These are phyloP conservation scores for Phytophthora cryptogea DNA, from an alignment of 352 stramenopile species.

Conservation along the genomic window DNA sequence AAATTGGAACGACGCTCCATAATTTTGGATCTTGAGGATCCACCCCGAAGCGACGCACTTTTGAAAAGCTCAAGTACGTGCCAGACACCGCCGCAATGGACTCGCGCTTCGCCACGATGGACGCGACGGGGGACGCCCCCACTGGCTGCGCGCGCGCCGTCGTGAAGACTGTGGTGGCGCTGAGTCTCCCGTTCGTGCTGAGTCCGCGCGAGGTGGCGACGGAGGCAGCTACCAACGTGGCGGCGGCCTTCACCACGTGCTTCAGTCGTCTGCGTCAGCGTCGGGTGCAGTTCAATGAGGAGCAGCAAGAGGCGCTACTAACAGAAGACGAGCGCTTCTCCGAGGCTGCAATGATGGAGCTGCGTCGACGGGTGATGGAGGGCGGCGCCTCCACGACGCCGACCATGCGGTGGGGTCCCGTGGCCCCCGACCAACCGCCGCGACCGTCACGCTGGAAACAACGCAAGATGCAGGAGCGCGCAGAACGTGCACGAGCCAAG, in stretches of 20 bases:
- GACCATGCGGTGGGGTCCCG: constrained; percentile 21
- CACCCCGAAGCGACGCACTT: constrained; percentile 24
- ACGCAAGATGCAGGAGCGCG: constrained; percentile 43
- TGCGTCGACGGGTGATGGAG: constrained; percentile 69
- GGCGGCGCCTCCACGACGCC: constrained; percentile 24
- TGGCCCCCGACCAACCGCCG: constrained; percentile 33
- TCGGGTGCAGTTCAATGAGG: constrained; percentile 68
- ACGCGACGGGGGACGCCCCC: constrained; percentile 11
- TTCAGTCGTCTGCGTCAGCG: constrained; percentile 50
- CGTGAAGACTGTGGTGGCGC: constrained; percentile 29
- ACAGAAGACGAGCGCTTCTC: constrained; percentile 53
- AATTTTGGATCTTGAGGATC: constrained; percentile 21
- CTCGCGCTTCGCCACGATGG: constrained; percentile 44
- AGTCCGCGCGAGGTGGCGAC: constrained; percentile 40
- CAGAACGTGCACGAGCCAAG: constrained; percentile 31
- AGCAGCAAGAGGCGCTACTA: constrained; percentile 71
- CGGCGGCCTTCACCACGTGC: constrained; percentile 39
- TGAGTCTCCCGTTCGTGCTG: constrained; percentile 32
- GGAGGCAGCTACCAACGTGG: constrained; percentile 33
- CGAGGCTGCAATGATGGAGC: constrained; percentile 69
- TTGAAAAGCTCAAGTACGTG: constrained; percentile 15
- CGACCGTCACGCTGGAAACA: constrained; percentile 45
- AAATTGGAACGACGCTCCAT: too few species aligned
- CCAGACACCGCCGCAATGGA: constrained; percentile 18
- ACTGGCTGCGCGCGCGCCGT: constrained; percentile 29